Conservation (phyloP, 768 basidiomycete species). For the Trichaptum fuscoviolaceum region DNA sequence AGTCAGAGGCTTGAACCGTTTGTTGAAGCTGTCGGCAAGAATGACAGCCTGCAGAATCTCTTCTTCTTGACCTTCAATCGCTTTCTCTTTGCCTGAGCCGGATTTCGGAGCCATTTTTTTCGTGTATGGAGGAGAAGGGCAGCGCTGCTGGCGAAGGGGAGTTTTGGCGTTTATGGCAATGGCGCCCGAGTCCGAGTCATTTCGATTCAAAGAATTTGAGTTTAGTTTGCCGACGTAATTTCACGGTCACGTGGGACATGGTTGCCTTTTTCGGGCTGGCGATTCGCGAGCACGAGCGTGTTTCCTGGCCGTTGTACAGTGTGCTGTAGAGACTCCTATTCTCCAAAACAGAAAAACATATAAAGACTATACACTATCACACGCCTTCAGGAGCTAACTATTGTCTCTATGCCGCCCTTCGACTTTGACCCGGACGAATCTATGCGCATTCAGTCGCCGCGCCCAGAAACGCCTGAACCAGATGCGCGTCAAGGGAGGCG, state of each 20-base stretch:
- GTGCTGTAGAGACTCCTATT: not conserved
- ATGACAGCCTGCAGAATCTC: slow-evolving; percentile 92
- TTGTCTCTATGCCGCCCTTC: not conserved
- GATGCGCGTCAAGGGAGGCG: slow-evolving; percentile 54
- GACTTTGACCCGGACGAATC: slow-evolving; percentile 10
- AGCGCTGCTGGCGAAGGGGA: not conserved
- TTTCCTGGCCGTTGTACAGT: too few species aligned
- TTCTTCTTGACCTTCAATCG: slow-evolving; percentile 60
- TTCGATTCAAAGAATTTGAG: not conserved
- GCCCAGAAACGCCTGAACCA: slow-evolving; percentile 59
- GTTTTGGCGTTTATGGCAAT: not conserved
- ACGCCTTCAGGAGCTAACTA: not conserved
- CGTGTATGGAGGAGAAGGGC: slow-evolving; percentile 3
- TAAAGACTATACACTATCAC: not conserved
- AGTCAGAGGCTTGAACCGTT: slow-evolving; percentile 87
- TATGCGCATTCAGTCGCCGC: slow-evolving; percentile 38
- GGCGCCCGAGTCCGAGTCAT: not conserved
- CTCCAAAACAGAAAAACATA: not conserved
- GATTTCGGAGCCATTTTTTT: slow-evolving; percentile 61
- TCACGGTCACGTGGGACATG: not conserved
- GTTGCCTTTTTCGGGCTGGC: not conserved
- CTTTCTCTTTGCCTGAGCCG: slow-evolving; percentile 53
- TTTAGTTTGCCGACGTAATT: slow-evolving; percentile 1
- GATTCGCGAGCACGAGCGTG: not conserved
- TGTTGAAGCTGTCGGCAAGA: slow-evolving; percentile 95